Evolutionary conservation across 108 stramenopile species (phyloP).

Genomic region (Pseudonitzschia multiseries): DNA sequence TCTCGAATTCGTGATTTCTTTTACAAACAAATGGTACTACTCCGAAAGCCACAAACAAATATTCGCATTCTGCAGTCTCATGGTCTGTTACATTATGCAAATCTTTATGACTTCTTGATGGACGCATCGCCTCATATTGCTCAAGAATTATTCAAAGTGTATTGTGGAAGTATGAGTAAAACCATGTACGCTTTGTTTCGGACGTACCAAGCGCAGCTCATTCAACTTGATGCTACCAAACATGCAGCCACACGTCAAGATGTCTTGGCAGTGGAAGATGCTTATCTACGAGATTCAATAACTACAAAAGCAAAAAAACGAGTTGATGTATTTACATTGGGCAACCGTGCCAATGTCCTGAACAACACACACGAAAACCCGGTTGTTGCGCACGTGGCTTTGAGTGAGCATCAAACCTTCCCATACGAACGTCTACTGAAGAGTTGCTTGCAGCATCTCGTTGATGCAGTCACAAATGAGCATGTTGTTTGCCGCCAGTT

Average conservation of each 20-base stretch:
- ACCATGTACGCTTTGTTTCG: conserved; percentile 91
- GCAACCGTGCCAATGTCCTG: conserved; percentile 62
- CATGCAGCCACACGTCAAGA: conserved; percentile 87
- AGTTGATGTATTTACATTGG: conserved; percentile 90
- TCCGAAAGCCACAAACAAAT: conserved; percentile 88
- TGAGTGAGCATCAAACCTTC: conserved; percentile 73
- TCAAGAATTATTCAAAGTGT: conserved; percentile 86
- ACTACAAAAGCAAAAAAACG: conserved; percentile 92
- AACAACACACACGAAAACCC: conserved; percentile 47
- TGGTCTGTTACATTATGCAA: conserved; percentile 86
- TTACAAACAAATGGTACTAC: conserved; percentile 59
- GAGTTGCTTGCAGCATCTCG: conserved; percentile 90
- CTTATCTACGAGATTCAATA: conserved; percentile 81
- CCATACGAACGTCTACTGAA: conserved; percentile 96
- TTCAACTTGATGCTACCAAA: conserved; percentile 81
- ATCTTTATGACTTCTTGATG: conserved; percentile 87
- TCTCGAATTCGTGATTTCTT: conserved; percentile 88
- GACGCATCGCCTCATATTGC: conserved; percentile 88
- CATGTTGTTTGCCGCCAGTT: conserved; percentile 94
- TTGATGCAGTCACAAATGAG: conserved; percentile 97
- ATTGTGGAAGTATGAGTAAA: conserved; percentile 94
- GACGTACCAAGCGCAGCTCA: conserved; percentile 93
- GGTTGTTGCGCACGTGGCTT: conserved; percentile 91
- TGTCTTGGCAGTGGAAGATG: conserved; percentile 94
- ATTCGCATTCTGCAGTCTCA: conserved; percentile 96